phyloP scores from a whole-genome alignment of 2,329 filamentous ascomycete genomes.

The Tolypocladium nubicola region DNA sequence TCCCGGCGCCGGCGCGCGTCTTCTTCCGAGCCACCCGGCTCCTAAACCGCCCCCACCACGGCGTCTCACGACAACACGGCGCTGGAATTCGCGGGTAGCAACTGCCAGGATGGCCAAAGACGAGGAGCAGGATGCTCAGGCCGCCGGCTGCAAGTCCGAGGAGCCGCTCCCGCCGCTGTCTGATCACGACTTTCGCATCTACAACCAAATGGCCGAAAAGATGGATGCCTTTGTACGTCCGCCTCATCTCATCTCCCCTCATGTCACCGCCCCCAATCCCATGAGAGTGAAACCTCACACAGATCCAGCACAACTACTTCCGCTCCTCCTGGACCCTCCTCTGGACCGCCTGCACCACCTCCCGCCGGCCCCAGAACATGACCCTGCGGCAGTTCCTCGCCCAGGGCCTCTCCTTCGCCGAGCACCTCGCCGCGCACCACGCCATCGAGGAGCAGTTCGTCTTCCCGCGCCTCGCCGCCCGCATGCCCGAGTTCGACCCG shows the following conservation, averaged over 20 bases:
- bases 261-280: neutral
- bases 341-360: conserved; percentile 50
- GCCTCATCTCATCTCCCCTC: neutral
- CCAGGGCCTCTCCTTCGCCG: conserved; percentile 58
- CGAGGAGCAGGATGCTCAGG: neutral
- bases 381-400: conserved; percentile 59
- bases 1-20: neutral
- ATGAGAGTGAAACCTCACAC: neutral
- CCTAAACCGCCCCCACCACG: neutral
- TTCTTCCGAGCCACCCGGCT: neutral
- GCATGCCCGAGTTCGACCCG: conserved; percentile 65
- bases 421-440: conserved; percentile 67
- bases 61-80: neutral
- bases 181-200: conserved; percentile 54
- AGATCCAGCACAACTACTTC: conserved; percentile 63
- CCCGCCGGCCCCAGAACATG: conserved; percentile 51
- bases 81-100: neutral
- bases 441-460: conserved; percentile 72
- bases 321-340: conserved; percentile 62
- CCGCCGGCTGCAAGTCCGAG: neutral
- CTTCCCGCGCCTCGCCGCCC: conserved; percentile 65
- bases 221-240: conserved; percentile 37
- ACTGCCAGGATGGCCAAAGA: neutral
- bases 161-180: conserved; percentile 49
- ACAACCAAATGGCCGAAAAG: conserved; percentile 62